These are phyloP conservation scores for Lolium rigidum DNA, from an alignment of 176 grass and related monocot genomes.

Conservation along the genomic window DNA sequence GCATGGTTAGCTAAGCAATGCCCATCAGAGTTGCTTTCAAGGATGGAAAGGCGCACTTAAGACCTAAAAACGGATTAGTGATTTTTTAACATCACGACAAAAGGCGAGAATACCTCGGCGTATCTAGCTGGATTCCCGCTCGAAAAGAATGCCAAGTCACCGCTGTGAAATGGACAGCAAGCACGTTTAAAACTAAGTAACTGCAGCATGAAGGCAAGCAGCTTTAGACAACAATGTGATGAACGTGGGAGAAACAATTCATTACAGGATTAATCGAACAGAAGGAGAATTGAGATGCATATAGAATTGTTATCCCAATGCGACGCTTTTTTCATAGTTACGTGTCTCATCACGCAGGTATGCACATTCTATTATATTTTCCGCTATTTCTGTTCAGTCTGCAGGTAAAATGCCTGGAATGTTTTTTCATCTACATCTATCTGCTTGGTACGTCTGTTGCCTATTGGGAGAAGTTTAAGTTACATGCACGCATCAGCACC, in stretches of 20 bases:
- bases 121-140: conserved; percentile 30
- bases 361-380: not conserved
- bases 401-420: not conserved
- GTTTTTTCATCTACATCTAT: too few relatives aligned
- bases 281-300: not conserved
- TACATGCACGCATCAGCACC: too few relatives aligned
- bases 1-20: conserved; percentile 48
- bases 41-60: conserved; percentile 40
- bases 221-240: not conserved
- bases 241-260: not conserved
- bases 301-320: not conserved
- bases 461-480: not conserved
- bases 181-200: not conserved
- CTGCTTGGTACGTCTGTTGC: too few relatives aligned
- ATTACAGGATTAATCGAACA: not conserved
- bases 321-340: not conserved
- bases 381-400: not conserved
- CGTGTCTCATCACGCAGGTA: not conserved
- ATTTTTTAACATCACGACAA: conserved; percentile 25
- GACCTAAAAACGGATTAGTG: conserved; percentile 30
- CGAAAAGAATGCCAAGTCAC: conserved; percentile 33
- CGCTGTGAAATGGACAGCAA: conserved; percentile 22
- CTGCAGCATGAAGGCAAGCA: not conserved
- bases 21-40: conserved; percentile 40
- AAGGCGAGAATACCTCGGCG: conserved; percentile 28